Conservation (phyloP, 768 basidiomycete genomes). For the Russula emetica region DNA sequence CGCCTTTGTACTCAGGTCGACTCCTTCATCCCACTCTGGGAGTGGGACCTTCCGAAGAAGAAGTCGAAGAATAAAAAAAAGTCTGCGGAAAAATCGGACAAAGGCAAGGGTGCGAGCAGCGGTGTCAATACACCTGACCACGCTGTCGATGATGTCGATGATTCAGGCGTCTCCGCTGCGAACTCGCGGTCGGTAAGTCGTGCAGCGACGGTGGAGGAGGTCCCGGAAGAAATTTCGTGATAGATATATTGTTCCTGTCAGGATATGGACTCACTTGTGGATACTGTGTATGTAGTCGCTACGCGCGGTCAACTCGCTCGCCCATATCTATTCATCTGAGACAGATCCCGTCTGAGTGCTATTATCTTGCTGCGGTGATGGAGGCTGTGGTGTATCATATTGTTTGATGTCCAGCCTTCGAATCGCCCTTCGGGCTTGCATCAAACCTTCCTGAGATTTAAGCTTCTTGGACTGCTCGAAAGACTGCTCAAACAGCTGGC, state of each 20-base stretch:
- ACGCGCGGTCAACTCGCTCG: neutral
- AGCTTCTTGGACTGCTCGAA: conserved; percentile 25
- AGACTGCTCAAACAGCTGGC: conserved; percentile 19
- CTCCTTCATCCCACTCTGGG: conserved; percentile 95
- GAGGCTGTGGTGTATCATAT: neutral
- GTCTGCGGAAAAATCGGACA: conserved; percentile 47
- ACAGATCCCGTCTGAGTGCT: conserved; percentile 16
- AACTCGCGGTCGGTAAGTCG: conserved; percentile 36
- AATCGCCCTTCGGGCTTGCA: conserved; percentile 22
- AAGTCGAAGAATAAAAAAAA: conserved; percentile 60
- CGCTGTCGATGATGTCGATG: conserved; percentile 41
- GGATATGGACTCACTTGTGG: neutral
- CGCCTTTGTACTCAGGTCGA: conserved; percentile 61
- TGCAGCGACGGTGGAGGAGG: conserved; percentile 35
- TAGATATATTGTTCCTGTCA: neutral
- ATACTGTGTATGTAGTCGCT: conserved; percentile 13
- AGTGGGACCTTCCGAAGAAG: conserved; percentile 85
- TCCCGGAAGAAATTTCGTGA: conserved; percentile 34
- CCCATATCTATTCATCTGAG: conserved; percentile 24
- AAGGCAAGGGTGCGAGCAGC: conserved; percentile 39
- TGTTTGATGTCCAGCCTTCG: conserved; percentile 20
- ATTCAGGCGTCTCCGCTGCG: conserved; percentile 35
- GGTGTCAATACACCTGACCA: conserved; percentile 37
- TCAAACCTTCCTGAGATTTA: conserved; percentile 23
- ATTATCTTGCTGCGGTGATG: neutral